Evolutionary conservation across 2,329 filamentous ascomycete species (phyloP), one percentile per base, ranked within the genome.

Genomic region (Rhynchosporium secalis): DNA sequence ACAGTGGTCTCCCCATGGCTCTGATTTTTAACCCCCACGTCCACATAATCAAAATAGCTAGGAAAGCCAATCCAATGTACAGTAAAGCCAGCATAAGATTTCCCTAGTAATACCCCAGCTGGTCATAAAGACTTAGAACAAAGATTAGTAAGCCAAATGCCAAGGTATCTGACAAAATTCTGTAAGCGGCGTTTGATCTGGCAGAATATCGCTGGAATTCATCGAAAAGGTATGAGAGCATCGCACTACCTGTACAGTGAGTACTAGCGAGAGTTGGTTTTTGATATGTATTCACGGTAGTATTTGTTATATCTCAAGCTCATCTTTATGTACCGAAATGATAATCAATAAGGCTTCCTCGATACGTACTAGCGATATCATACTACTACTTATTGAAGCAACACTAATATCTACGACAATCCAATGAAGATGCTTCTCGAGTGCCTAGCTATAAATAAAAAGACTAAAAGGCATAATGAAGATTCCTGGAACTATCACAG

Each of bases 371-470:
- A 0, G 54, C 4, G 65, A 31, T 12, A 65, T 62, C 20, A 81
- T 79, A 3, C 81, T 82, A 4, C 77, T 71, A 0, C 79, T 78
- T 60, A 85, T 78, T 15, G 82, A 75, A 0, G 72, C 71, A 3
- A 79, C 80, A 3, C 82, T 82, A 46, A 85, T 78, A 61, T 85
- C 82, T 0, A 81, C 80, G 8, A 82, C 75, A 46, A 85, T 79
- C 81, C 82, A 86, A 68, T 81, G 78, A 0, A 76, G 72, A 3
- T 77, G 69, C 43, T 77, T 75, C 49, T 84, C 75, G 0, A 81
- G 82, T 1, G 77, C 75, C 83, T 83, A 86, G 43, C 83, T 83
- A 68, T 84, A 85, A 71, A 79, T 76, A 62, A 85, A 78, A 0
- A 86, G 74, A 1, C 80, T 78, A 8, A 87, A 74, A 0, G 85